Percentiles rank a stretch among this genome's conserved stretches.
Conservation (phyloP, 768 basidiomycete genomes). For the Tricholoma furcatifolium region DNA sequence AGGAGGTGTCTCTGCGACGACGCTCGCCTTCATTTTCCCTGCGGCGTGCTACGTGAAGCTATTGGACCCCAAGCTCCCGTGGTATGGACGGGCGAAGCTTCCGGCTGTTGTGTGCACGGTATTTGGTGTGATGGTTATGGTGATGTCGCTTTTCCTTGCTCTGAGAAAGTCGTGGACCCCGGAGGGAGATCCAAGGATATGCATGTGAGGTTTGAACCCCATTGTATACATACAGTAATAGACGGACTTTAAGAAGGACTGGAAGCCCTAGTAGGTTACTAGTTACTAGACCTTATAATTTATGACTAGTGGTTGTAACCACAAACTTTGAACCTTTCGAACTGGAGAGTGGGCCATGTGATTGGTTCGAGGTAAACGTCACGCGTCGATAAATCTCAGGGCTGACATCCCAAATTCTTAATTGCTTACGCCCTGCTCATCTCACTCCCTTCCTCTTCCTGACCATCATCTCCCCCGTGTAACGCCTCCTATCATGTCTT, state of each 20-base stretch:
- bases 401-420: too few species aligned
- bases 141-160: constrained; percentile 74
- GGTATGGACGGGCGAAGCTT: constrained; percentile 71
- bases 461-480: constrained; percentile 17
- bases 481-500: constrained; percentile 11
- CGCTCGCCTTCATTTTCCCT: constrained; percentile 91
- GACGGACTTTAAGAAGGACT: not conserved
- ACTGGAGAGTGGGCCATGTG: too few species aligned
- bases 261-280: too few species aligned
- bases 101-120: constrained; percentile 70
- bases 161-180: constrained; percentile 76
- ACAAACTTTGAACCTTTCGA: too few species aligned
- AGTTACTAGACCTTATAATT: too few species aligned
- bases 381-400: too few species aligned
- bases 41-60: constrained; percentile 86
- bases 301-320: too few species aligned
- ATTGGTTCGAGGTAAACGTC: too few species aligned
- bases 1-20: constrained; percentile 92
- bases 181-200: constrained; percentile 71
- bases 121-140: constrained; percentile 79
- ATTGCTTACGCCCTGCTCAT: not conserved
- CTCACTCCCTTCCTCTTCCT: constrained; percentile 14
- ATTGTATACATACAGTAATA: not conserved
- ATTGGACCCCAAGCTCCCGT: constrained; percentile 49
- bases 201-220: constrained; percentile 38